phyloP scores from a whole-genome alignment of 768 basidiomycete species.

The Leccinellum luteum region DNA sequence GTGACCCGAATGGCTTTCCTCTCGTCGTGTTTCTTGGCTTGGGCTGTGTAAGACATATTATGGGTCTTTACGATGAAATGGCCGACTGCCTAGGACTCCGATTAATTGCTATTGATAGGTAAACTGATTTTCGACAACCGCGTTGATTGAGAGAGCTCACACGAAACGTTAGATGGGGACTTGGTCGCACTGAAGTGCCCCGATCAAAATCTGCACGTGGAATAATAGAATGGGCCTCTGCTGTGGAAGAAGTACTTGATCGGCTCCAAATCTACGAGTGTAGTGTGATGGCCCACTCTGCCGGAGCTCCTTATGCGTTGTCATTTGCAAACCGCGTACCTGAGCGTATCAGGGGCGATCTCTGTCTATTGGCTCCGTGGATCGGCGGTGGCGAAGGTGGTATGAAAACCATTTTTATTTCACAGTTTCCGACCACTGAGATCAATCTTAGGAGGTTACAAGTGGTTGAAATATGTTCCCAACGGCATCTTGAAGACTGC shows the following conservation, averaged over 20 bases:
- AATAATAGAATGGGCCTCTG: conserved; percentile 85
- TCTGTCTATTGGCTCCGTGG: conserved; percentile 95
- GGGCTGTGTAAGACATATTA: conserved; percentile 91
- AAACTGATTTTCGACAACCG: conserved; percentile 19
- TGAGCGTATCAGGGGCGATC: conserved; percentile 73
- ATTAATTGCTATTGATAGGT: conserved; percentile 93
- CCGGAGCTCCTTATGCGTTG: conserved; percentile 91
- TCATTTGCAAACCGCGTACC: conserved; percentile 79
- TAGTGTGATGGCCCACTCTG: conserved; percentile 93
- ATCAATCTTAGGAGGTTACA: conserved; percentile 66
- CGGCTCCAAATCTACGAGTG: conserved; percentile 72
- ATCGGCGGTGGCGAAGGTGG: conserved; percentile 88
- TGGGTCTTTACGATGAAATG: conserved; percentile 96
- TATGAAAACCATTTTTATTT: conserved; percentile 40
- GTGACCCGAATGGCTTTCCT: conserved; percentile 79
- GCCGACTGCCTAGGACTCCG: conserved; percentile 82
- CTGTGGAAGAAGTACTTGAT: conserved; percentile 90
- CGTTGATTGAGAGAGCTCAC: conserved; percentile 12
- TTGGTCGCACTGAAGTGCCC: conserved; percentile 78
- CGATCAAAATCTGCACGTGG: conserved; percentile 68
- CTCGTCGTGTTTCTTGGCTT: conserved; percentile 91
- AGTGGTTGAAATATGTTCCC: conserved; percentile 96
- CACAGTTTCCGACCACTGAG: conserved; percentile 10
- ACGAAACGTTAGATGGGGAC: conserved; percentile 69
- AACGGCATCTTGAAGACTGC: conserved; percentile 91